Conservation (phyloP, 2,329 filamentous ascomycete species). For the Phoma sp. region DNA sequence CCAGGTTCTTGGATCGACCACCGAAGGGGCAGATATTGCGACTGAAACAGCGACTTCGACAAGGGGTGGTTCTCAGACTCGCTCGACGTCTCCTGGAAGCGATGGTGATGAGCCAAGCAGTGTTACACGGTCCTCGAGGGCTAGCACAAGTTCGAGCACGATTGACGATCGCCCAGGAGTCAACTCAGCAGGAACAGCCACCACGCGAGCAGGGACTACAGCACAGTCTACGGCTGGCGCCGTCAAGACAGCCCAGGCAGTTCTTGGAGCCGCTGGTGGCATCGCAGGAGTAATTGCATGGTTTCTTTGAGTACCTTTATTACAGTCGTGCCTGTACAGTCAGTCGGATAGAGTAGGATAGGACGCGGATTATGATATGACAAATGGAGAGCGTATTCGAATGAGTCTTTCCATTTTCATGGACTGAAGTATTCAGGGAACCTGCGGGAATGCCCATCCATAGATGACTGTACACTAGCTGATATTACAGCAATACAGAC, state of each 20-base stretch:
- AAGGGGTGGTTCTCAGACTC: not conserved
- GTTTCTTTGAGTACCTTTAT: not conserved
- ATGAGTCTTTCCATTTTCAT: too few relatives aligned
- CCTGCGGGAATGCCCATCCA: too few relatives aligned
- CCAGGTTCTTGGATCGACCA: constrained; percentile 10
- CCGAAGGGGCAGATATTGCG: not conserved
- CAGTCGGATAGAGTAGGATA: not conserved
- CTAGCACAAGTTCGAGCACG: not conserved
- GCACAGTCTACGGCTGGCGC: constrained; percentile 6
- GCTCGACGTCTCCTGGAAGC: not conserved
- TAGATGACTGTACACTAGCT: not conserved
- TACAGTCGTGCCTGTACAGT: too few relatives aligned
- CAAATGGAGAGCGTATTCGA: too few relatives aligned
- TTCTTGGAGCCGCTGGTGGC: constrained; percentile 9
- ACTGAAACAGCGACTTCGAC: not conserved
- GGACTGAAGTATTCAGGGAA: too few relatives aligned
- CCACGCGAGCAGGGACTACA: not conserved
- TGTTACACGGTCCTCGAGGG: not conserved
- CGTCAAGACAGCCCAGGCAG: constrained; percentile 5
- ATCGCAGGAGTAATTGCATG: constrained; percentile 5
- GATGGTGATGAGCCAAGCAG: not conserved
- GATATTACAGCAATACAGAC: not conserved
- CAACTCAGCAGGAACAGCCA: not conserved
- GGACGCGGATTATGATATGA: too few relatives aligned
- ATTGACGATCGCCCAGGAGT: not conserved